Conservation (phyloP, 2,329 filamentous ascomycete genomes). For the Ciborinia camelliae region DNA sequence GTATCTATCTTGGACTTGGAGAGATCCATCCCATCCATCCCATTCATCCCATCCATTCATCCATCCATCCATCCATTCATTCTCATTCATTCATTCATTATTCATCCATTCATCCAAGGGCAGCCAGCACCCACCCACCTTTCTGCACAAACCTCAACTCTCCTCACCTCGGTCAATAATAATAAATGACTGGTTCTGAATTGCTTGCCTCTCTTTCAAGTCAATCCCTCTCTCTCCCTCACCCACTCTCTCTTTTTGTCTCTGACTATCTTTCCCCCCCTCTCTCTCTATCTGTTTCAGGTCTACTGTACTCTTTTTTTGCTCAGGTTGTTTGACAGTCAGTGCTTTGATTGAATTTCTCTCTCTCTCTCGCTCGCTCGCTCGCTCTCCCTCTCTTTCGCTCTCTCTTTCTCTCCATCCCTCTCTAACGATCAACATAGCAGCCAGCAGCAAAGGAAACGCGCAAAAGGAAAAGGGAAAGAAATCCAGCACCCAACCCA, state of each 20-base stretch:
- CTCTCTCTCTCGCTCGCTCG: too few relatives aligned
- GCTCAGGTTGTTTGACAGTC: not conserved
- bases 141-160: not conserved
- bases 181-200: slow-evolving; percentile 7
- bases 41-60: too few relatives aligned
- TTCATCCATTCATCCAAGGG: too few relatives aligned
- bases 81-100: too few relatives aligned
- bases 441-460: slow-evolving; percentile 2
- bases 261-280: too few relatives aligned
- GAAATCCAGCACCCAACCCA: not conserved
- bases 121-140: not conserved
- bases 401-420: not conserved
- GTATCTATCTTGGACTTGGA: too few relatives aligned
- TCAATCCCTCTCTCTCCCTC: not conserved
- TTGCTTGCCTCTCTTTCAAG: not conserved
- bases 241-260: too few relatives aligned
- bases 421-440: not conserved
- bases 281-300: not conserved
- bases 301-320: not conserved
- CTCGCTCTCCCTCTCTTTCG: not conserved
- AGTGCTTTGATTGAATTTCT: not conserved
- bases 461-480: not conserved
- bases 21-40: too few relatives aligned
- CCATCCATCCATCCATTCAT: too few relatives aligned
- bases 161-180: not conserved